These are phyloP conservation scores for Kodamaea jinghongensis DNA, from an alignment of 805 yeast species.

Conservation along the genomic window DNA sequence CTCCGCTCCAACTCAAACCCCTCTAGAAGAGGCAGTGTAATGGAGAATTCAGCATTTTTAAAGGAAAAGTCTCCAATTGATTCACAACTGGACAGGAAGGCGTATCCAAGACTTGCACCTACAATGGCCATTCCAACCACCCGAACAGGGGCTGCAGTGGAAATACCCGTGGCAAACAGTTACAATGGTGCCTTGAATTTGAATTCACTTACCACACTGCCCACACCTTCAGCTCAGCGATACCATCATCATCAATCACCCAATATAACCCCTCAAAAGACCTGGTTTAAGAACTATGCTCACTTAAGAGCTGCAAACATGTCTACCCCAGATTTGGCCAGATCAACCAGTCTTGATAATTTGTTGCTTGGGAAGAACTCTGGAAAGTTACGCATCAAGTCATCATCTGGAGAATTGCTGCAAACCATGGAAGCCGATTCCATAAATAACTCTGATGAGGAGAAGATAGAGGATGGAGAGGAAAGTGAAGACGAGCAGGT, in stretches of 20 bases:
- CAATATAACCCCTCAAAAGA: conserved; percentile 4
- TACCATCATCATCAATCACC: conserved; percentile 7
- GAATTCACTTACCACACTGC: conserved; percentile 9
- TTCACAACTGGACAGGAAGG: conserved; percentile 10
- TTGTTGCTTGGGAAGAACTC: conserved; percentile 20
- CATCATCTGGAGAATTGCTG: conserved; percentile 16
- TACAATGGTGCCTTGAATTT: conserved; percentile 21
- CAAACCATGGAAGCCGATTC: conserved; percentile 9
- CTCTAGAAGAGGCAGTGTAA: conserved; percentile 22
- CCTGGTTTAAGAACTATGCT: conserved; percentile 31
- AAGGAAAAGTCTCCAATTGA: conserved; percentile 9
- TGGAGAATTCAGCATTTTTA: conserved; percentile 12
- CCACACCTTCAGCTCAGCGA: conserved; percentile 9
- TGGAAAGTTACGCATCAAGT: conserved; percentile 13
- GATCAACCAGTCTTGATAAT: conserved; percentile 25
- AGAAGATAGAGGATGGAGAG: conserved; percentile 16
- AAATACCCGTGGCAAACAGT: conserved; percentile 49
- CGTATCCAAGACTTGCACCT: conserved; percentile 30
- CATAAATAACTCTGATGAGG: conserved; percentile 4
- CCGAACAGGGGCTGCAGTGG: conserved; percentile 73
- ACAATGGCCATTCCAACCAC: conserved; percentile 81
- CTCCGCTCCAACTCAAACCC: conserved; percentile 27
- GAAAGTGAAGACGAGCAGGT: conserved; percentile 64
- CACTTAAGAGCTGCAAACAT: conserved; percentile 17
- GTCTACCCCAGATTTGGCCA: conserved; percentile 17